Base-by-base conservation (phyloP, 495 filamentous ascomycete genomes). In the Achaetomiella virescens region DNA sequence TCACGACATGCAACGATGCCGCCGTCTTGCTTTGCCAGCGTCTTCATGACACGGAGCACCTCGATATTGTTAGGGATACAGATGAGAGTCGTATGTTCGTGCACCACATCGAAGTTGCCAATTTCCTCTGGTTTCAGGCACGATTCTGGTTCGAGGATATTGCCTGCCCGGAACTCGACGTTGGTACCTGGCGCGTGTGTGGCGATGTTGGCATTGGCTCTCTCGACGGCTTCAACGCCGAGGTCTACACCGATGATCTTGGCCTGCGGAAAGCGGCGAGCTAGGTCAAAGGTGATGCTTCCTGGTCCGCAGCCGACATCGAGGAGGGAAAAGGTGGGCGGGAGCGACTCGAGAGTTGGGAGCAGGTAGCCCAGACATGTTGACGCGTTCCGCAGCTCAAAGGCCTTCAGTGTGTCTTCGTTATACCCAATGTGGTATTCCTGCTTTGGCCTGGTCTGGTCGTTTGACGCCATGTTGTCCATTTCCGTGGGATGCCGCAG, bases 61-160 rank as follows among this genome's bases (percentile, higher is more conserved):
- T 48, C 42, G n/a, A 48, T 55, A 44, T 55, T 55, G 44, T 55
- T 55, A 33, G 53, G 53, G 53, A 55, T 55, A 44, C 53, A 55
- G 24, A 55, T 55, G 14, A 55, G 35, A 3, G 53, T 55, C 10
- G 53, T 48, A 17, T 55, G 53, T 20, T 55, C 53, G 42, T 55
- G 53, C 43, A 55, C 53, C n/a, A 55, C 53, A n/a, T 55, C 53
- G 36, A 55, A 55, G 35, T 20, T 6, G 29, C 33, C 53, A 20
- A 46, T 40, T 35, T 55, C 53, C 1, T 48, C 53, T 8, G 44
- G 35, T 1, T 9, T 17, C 12, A 55, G 35, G 31, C n/a, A 41
- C 4, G 53, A 48, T 15, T 48, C 53, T 0, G 53, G 53, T n/a
- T 55, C 15, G 53, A 55, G 43, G 14, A 47, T 40, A 35, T 55